Conservation (phyloP, 1,139 yeast genomes). For the Taiozyma onychis region DNA sequence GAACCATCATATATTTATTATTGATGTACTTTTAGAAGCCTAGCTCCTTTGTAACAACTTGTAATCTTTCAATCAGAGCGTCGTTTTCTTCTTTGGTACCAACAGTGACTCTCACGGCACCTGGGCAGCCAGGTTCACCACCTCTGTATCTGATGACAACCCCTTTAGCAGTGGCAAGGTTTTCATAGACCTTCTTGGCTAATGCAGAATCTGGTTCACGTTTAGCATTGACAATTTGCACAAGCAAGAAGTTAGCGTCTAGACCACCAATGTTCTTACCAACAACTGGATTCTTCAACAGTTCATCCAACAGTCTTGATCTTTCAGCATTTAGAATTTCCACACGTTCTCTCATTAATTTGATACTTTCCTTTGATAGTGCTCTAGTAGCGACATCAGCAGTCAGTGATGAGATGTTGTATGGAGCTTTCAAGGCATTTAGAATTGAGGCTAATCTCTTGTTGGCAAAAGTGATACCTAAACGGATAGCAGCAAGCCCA, state of each 20-base stretch:
- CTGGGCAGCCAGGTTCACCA: conserved; percentile 78
- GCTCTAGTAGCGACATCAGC: conserved; percentile 75
- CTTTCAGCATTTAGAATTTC: conserved; percentile 51
- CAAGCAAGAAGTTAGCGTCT: conserved; percentile 78
- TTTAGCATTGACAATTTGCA: conserved; percentile 58
- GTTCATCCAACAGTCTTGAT: conserved; percentile 40
- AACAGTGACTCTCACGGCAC: conserved; percentile 79
- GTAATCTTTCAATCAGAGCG: conserved; percentile 46
- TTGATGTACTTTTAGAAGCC: neutral
- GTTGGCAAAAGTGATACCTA: conserved; percentile 73
- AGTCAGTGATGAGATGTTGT: conserved; percentile 82
- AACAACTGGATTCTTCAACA: conserved; percentile 52
- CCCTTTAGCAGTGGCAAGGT: conserved; percentile 62
- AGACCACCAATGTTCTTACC: conserved; percentile 81
- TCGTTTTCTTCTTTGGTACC: conserved; percentile 79
- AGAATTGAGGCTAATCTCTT: conserved; percentile 56
- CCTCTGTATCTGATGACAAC: conserved; percentile 93
- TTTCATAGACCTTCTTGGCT: conserved; percentile 62
- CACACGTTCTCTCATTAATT: conserved; percentile 53
- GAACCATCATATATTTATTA: neutral
- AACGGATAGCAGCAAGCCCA: conserved; percentile 90
- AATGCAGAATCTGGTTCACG: conserved; percentile 47
- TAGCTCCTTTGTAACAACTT: conserved; percentile 31
- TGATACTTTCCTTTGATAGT: conserved; percentile 51
- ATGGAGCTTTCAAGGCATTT: conserved; percentile 93